Conservation (phyloP, 179 eudicot genomes). For the Sideroxylon spinosum region DNA sequence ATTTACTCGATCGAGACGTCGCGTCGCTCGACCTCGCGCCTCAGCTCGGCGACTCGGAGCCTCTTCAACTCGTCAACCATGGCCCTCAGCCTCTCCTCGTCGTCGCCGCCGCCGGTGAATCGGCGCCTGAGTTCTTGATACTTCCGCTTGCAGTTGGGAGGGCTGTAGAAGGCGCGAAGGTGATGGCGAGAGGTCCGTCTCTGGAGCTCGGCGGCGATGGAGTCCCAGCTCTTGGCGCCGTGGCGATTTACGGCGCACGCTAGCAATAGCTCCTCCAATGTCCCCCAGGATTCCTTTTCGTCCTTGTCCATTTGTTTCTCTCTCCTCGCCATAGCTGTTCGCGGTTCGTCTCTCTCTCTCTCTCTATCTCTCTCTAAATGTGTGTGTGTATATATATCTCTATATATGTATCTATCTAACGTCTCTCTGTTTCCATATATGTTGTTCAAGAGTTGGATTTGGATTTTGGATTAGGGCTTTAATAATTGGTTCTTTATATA, state of each 20-base stretch:
- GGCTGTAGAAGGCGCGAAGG: constrained; percentile 19
- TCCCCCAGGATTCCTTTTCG: constrained; percentile 35
- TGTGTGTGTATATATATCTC: too few relatives aligned
- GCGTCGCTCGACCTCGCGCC: constrained; percentile 36
- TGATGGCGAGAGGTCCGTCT: constrained; percentile 17
- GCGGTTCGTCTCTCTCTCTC: constrained; percentile 3
- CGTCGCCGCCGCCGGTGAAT: constrained; percentile 19
- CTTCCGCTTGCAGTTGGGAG: constrained; percentile 29
- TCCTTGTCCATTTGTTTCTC: constrained; percentile 15
- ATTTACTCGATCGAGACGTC: constrained; percentile 52
- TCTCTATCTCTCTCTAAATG: background rate
- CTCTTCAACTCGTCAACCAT: constrained; percentile 38
- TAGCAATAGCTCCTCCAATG: constrained; percentile 43
- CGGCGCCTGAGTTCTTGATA: constrained; percentile 39
- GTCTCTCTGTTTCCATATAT: constrained; percentile 5
- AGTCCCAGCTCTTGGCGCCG: constrained; percentile 43
- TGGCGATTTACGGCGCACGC: constrained; percentile 50
- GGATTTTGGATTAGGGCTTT: background rate
- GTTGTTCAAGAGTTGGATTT: background rate
- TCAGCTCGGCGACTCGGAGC: constrained; percentile 45
- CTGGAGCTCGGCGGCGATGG: constrained; percentile 37
- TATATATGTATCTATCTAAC: background rate
- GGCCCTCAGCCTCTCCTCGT: constrained; percentile 16
- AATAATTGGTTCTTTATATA: background rate
- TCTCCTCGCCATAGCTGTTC: constrained; percentile 18